Conservation (phyloP, 2,329 filamentous ascomycete species). For the Apiospora hydei region DNA sequence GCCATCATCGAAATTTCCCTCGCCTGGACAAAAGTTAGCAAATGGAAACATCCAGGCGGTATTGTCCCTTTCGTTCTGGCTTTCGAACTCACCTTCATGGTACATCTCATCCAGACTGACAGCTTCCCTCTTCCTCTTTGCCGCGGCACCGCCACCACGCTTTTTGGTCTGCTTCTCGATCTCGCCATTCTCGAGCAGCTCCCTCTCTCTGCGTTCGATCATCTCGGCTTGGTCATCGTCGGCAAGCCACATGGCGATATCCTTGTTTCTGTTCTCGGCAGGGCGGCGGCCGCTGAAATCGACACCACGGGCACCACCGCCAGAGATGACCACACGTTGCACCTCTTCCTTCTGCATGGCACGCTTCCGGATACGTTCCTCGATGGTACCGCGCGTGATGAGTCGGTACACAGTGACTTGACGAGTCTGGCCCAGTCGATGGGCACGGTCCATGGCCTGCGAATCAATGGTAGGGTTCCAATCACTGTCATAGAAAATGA, state of each 20-base stretch:
- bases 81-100: slow-evolving; percentile 82
- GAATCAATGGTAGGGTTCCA: slow-evolving; percentile 99
- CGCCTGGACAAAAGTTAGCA: slow-evolving; percentile 66
- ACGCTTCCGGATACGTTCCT: slow-evolving; percentile 96
- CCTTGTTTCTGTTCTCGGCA: slow-evolving; percentile 92
- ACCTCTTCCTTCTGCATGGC: slow-evolving; percentile 99
- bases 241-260: slow-evolving; percentile 98
- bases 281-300: slow-evolving; percentile 94
- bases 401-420: slow-evolving; percentile 98
- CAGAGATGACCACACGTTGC: slow-evolving; percentile 94
- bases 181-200: slow-evolving; percentile 78
- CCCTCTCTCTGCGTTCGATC: slow-evolving; percentile 91
- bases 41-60: background rate
- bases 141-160: slow-evolving; percentile 53
- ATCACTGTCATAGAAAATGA: slow-evolving; percentile 99
- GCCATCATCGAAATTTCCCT: slow-evolving; percentile 93
- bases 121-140: slow-evolving; percentile 62
- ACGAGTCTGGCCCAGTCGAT: slow-evolving; percentile 93
- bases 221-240: slow-evolving; percentile 96
- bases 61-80: background rate
- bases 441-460: slow-evolving; percentile 98
- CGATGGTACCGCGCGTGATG: slow-evolving; percentile 95
- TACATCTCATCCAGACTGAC: slow-evolving; percentile 96
- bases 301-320: slow-evolving; percentile 84
- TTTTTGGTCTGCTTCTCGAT: slow-evolving; percentile 68